Base-by-base conservation (phyloP, 768 basidiomycete species). In the Tylopilus balloui region DNA sequence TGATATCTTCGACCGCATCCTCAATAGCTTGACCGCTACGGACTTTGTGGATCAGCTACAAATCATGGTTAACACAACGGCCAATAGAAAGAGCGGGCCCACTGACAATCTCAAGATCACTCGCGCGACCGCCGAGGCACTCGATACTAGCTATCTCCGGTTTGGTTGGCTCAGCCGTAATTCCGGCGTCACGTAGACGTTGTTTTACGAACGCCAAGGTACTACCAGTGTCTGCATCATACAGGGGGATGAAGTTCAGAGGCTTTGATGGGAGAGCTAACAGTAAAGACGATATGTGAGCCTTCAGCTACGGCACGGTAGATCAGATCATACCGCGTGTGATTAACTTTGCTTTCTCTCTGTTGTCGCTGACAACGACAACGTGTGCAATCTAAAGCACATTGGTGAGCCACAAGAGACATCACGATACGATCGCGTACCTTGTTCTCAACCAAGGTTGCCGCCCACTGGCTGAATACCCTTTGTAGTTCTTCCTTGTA, bases 1-100 rank as follows among this genome's bases (percentile, higher is more conserved):
- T 80, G 58, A 98, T 91, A 60, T 97, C 94, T 60, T 94, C 89
- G 6, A 96, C 88, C 1, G 92, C 91, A 32, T 87, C 88, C 45
- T 81, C 75, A 3, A 94, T 77, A 14, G 63, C 70, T 69, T 81
- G 79, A 2, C 91, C 88, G 42, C 75, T 83, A 19, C 83, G 77
- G 31, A 93, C 82, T 69, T 93, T 94, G 69, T 92, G 85, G 11
- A 94, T 82, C 28, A 97, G 69, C 89, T 92, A 53, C 19, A 49
- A 15, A 11, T 21, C 24, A 23, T 8, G 14, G 24, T 54, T 9
- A 48, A 50, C 13, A 23, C 11, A 14, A 19, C 13, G 27, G 23
- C n/a, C 10, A 13, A 28, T 19, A 7, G 9, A 34, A 35, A 34
- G 24, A 9, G 20, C 45, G 28, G 45, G 11, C 3, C 28, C 7